Evolutionary conservation across 2,329 filamentous ascomycete species (phyloP).

Genomic region (Leptodontidium sp.): DNA sequence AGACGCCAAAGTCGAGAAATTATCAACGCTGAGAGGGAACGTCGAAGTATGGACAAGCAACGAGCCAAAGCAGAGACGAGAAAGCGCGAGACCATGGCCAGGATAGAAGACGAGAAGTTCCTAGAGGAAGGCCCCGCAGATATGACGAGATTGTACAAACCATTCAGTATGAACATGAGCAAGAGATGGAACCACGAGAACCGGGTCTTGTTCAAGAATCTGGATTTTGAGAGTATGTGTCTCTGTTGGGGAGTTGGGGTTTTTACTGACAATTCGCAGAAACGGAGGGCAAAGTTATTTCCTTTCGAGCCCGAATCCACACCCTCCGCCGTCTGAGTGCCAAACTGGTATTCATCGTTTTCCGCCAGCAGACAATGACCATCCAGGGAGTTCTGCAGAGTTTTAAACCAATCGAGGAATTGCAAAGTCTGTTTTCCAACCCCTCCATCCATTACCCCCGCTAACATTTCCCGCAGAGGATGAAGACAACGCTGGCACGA

Average conservation of each 20-base stretch:
- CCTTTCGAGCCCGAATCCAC: constrained; percentile 76
- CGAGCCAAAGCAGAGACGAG: constrained; percentile 40
- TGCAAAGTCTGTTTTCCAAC: constrained; percentile 33
- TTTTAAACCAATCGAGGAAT: constrained; percentile 36
- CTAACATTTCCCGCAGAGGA: constrained; percentile 30
- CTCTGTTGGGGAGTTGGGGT: neutral
- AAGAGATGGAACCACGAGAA: constrained; percentile 44
- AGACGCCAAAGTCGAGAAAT: constrained; percentile 39
- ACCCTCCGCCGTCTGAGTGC: constrained; percentile 83
- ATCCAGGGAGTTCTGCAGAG: constrained; percentile 79
- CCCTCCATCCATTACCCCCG: neutral
- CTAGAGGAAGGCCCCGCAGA: constrained; percentile 41
- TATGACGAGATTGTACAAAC: constrained; percentile 44
- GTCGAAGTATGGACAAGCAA: constrained; percentile 42
- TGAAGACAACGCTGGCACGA: constrained; percentile 54
- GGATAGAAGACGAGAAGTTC: constrained; percentile 45
- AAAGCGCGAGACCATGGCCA: constrained; percentile 42
- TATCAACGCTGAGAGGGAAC: constrained; percentile 34
- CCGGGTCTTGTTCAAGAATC: constrained; percentile 44
- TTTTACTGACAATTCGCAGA: constrained; percentile 31
- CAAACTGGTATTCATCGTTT: constrained; percentile 83
- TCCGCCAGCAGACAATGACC: constrained; percentile 83
- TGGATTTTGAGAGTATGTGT: constrained; percentile 43
- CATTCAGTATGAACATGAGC: constrained; percentile 48
- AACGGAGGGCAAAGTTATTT: constrained; percentile 41